Percentiles rank a stretch among this genome's conserved stretches.
Conservation (phyloP, 2,329 filamentous ascomycete genomes). For the Akanthomyces dipterigenus region DNA sequence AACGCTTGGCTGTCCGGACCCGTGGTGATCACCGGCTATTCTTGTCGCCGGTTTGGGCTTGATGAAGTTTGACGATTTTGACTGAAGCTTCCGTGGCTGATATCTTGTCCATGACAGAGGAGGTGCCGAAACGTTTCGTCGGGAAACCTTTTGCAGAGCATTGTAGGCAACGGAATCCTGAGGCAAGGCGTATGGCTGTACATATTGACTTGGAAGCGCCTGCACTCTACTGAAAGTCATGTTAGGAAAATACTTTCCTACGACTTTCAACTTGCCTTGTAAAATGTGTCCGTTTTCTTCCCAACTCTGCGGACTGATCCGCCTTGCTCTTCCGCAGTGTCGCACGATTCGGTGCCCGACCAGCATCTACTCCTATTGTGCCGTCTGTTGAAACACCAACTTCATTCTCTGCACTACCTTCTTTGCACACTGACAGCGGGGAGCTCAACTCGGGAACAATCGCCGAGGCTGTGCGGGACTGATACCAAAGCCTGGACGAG, state of each 20-base stretch:
- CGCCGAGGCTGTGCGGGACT: not conserved
- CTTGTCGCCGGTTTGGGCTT: too few species aligned
- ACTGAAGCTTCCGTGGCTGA: conserved; percentile 23
- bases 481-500: not conserved
- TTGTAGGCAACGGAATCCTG: not conserved
- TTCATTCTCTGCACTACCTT: not conserved
- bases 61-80: not conserved
- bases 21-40: too few species aligned
- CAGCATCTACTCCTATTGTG: too few species aligned
- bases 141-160: conserved; percentile 4
- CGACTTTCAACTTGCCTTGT: not conserved
- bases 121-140: conserved; percentile 15
- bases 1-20: not conserved
- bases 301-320: not conserved
- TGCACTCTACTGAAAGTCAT: not conserved
- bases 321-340: not conserved
- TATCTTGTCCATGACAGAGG: conserved; percentile 29
- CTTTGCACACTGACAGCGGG: not conserved
- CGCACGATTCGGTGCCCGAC: not conserved
- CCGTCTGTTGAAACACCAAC: not conserved
- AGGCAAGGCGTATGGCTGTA: not conserved
- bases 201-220: not conserved
- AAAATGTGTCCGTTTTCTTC: not conserved
- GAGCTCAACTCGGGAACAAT: not conserved
- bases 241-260: not conserved